Evolutionary conservation across 2,329 filamentous ascomycete species (phyloP), one percentile per base, ranked within the genome.

Genomic region (Arthrobotrys pseudoclavata): DNA sequence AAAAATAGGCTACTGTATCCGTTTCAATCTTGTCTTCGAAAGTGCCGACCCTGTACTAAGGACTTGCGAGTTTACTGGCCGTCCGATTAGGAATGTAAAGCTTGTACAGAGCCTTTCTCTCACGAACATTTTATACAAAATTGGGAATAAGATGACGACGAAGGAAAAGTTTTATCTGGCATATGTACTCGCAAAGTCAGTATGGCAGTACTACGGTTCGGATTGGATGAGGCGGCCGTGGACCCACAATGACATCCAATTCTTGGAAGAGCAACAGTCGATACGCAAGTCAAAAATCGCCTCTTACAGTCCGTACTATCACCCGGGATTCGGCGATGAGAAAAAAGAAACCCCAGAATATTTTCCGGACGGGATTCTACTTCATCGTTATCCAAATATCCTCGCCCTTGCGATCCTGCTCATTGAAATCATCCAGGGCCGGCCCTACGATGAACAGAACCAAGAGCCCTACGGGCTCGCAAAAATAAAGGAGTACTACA

Each of bases 151-250:
- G 50, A 76, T 76, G 57, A 53, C 72, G 18, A 67, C 50, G 13
- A 66, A 52, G n/a, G 72, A 76, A 26, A 70, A 40, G 52, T 70
- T 76, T 47, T 60, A 70, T 18, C 34, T 76, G 1, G 66, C 57
- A 1, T 76, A 76, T 45, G 31, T 76, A 0, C 52, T 76, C 6
- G 72, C 72, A 18, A 76, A 76, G 15, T 76, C 72, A 4, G 60
- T 76, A 18, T 76, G 72, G 72, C 72, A 76, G 34, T 76, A 76
- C 45, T 76, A 76, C 24, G 72, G 72, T 6, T 70, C 72, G 3
- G 72, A 70, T 20, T 76, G 72, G 72, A 76, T 76, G 72, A 76
- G 60, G n/a, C 50, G 67, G 5, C 72, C 72, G 2, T 76, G 72
- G 72, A 76, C 72, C 7, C 67, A 76, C 40, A 42, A 70, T 53